phyloP scores from a whole-genome alignment of 352 stramenopile genomes.

The Globisporangium spiculum region DNA sequence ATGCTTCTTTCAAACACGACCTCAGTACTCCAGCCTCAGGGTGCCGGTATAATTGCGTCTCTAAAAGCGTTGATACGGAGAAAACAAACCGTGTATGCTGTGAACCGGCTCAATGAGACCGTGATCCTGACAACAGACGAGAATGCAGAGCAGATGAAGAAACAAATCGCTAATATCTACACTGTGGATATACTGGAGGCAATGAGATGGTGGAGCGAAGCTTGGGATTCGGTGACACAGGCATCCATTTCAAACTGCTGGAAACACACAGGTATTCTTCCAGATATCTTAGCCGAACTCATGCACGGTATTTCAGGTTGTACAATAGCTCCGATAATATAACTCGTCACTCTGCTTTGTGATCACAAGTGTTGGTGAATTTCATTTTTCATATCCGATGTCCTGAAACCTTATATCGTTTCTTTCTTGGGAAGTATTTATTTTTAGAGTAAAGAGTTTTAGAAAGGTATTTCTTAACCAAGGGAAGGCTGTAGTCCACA shows the following conservation, averaged over 20 bases:
- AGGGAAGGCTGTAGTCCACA: neutral
- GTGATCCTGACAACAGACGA: slow-evolving; percentile 5
- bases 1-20: slow-evolving; percentile 3
- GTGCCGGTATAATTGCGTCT: slow-evolving; percentile 1
- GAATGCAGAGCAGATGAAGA: slow-evolving; percentile 8
- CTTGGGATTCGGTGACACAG: slow-evolving; percentile 1
- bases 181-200: slow-evolving; percentile 3
- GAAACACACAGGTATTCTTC: slow-evolving; percentile 8
- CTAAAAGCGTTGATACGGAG: slow-evolving; percentile 3
- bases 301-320: slow-evolving; percentile 7
- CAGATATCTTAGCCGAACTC: slow-evolving; percentile 6
- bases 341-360: slow-evolving; percentile 6
- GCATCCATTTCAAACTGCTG: slow-evolving; percentile 6
- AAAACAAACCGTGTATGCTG: slow-evolving; percentile 5
- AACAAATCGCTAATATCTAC: slow-evolving; percentile 9
- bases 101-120: slow-evolving; percentile 2
- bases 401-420: slow-evolving; percentile 2
- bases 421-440: slow-evolving; percentile 10
- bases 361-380: slow-evolving; percentile 3
- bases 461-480: slow-evolving; percentile 5
- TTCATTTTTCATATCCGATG: slow-evolving; percentile 6
- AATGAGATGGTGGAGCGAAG: slow-evolving; percentile 5
- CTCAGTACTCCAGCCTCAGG: slow-evolving; percentile 2
- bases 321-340: slow-evolving; percentile 3
- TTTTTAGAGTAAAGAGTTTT: slow-evolving; percentile 11